A percentile compares a stretch with the other conserved stretches of the same genome.
phyloP scores from a whole-genome alignment of 2,329 filamentous ascomycete genomes.

The Talaromyces verruculosus region DNA sequence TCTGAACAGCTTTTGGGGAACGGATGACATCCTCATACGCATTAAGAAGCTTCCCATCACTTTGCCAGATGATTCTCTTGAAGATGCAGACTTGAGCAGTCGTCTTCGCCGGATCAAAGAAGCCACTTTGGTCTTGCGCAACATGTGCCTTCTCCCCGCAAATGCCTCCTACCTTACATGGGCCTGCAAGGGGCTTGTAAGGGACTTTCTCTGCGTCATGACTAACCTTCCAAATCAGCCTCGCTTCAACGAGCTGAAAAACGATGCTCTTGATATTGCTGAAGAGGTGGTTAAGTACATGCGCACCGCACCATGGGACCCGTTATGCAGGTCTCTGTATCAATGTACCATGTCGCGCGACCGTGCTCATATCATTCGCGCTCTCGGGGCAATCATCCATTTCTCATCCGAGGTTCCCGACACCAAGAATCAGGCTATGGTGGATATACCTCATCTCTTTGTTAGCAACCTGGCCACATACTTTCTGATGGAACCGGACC shows the following conservation, averaged over 20 bases:
- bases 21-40: conserved; percentile 68
- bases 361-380: conserved; percentile 75
- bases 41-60: conserved; percentile 64
- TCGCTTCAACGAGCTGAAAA: conserved; percentile 75
- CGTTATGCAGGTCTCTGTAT: conserved; percentile 71
- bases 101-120: conserved; percentile 76
- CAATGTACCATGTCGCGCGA: conserved; percentile 65
- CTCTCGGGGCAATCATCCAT: conserved; percentile 76
- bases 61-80: conserved; percentile 64
- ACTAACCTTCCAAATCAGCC: conserved; percentile 74
- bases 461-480: conserved; percentile 43
- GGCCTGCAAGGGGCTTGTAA: conserved; percentile 57
- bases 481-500: conserved; percentile 61
- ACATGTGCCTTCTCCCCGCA: conserved; percentile 91
- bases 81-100: conserved; percentile 69
- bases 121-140: conserved; percentile 81
- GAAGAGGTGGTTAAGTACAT: conserved; percentile 86
- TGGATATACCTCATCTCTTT: conserved; percentile 38
- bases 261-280: conserved; percentile 86
- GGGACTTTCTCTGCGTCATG: conserved; percentile 79
- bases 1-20: conserved; percentile 66
- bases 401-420: conserved; percentile 85
- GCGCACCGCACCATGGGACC: conserved; percentile 67
- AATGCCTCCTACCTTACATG: conserved; percentile 82
- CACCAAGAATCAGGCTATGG: conserved; percentile 61